Evolutionary conservation across 2,329 filamentous ascomycete species (phyloP).

Genomic region (Raffaelea deltoideospora): DNA sequence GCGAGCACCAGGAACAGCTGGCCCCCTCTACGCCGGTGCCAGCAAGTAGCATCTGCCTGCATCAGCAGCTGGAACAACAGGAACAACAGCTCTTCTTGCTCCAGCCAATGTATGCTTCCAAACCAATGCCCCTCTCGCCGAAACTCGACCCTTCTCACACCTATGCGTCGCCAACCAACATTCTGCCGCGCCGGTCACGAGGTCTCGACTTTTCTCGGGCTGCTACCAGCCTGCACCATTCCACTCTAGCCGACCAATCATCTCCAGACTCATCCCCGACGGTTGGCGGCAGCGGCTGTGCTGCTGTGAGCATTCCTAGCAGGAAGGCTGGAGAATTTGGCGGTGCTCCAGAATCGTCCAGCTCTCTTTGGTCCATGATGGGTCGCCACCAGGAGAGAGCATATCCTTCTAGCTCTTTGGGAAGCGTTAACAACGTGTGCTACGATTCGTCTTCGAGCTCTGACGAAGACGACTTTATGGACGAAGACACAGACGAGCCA

Average conservation of each 20-base stretch:
- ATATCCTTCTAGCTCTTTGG: constrained; percentile 64
- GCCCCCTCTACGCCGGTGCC: constrained; percentile 6
- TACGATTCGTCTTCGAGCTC: constrained; percentile 67
- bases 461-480: constrained; percentile 54
- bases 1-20: background rate
- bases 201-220: constrained; percentile 88
- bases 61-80: constrained; percentile 6
- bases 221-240: constrained; percentile 89
- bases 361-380: constrained; percentile 57
- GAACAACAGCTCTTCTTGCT: constrained; percentile 6
- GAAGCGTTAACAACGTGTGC: constrained; percentile 52
- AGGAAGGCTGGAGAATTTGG: constrained; percentile 29
- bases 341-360: constrained; percentile 48
- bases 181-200: constrained; percentile 75
- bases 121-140: constrained; percentile 61
- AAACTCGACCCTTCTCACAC: constrained; percentile 73
- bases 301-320: constrained; percentile 45
- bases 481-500: constrained; percentile 63
- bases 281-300: constrained; percentile 33
- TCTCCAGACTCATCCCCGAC: constrained; percentile 86
- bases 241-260: constrained; percentile 74
- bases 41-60: background rate
- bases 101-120: constrained; percentile 25
- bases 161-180: constrained; percentile 76
- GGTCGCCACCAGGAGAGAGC: constrained; percentile 49